Evolutionary conservation across 345 rosid species (phyloP), one percentile per base, ranked within the genome.

Genomic region (Turnera subulata): DNA sequence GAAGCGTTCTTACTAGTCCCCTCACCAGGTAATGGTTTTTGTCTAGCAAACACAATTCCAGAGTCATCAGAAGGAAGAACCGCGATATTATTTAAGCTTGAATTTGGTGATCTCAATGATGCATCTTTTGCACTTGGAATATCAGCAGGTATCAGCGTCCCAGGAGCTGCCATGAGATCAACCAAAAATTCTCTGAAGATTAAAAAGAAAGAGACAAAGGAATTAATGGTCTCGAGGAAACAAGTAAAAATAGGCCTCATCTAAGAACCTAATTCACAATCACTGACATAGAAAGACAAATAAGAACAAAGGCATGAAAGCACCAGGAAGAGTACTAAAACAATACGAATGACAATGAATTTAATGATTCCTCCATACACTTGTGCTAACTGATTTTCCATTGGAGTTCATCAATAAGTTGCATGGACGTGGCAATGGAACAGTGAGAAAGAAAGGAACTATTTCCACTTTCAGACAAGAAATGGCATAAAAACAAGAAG

Each of bases 131-230:
- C 68, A 75, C 79, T 81, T 7, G 79, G 73, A 75, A 83, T 56
- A 69, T 94, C 99, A 77, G 95, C 93, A 50, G 99, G 99, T 76
- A 94, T 84, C 66, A 94, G 93, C 21, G 96, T 90, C 72, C 99
- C 99, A 29, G 99, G 95, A 73, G 88, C 99, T 64, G 96, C 95
- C 99, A 94, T 94, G 72, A 94, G 96, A 83, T 94, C 99, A 64
- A 94, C 95, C 84, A 94, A 81, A 88, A 80, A 88, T 79, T 94
- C 99, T 80, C 99, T 94, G 86, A 62, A 79, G 51, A 46, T 29
- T 55, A 73, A 48, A 64, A 66, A 63, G n/a, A n/a, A n/a, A n/a
- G n/a, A n/a, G n/a, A n/a, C n/a, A n/a, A n/a, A n/a, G n/a, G n/a
- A 16, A 39, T 38, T 19, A 23, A 35, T 17, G 64, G 81, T 67